Base-by-base conservation (phyloP, 805 yeast species). In the Yarrowia yakushimensis region DNA sequence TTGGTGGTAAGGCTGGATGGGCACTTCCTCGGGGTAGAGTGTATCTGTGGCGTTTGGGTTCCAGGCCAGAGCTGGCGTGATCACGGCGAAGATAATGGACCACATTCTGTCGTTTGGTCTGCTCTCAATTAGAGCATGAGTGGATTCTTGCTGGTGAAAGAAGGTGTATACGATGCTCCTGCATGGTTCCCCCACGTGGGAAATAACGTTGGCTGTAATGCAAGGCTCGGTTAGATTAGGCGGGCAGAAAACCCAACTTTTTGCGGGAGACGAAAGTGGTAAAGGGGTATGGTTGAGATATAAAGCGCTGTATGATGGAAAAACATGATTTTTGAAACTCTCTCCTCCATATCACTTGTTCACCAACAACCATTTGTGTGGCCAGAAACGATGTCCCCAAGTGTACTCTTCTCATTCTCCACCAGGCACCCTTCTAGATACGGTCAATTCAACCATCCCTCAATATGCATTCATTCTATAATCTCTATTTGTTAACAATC, bases 171-270 rank as follows among this genome's bases (percentile, higher is more conserved):
- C 48, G 27, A 25, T 17, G 48, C 27, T 28, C 36, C 34, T 45
- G 52, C 52, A 45, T 28, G n/a, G 17, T 15, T 17, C 7, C 52
- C 52, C 52, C 52, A 45, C 52, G 52, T 45, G 52, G 48, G 50
- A 45, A 30, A 30, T 45, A 45, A 27, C 15, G 52, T 45, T 45
- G 22, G 22, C 36, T 45, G 34, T 15, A 3, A 45, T 45, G 52
- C 33, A 30, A 30, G 33, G 10, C 12, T 30, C 33, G 33, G 33
- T 30, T 12, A 30, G 33, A 30, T 30, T 30, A 30, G 33, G 33
- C 12, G 33, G 33, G 33, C 33, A 30, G 11, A 30, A 30, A 5
- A 4, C 27, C 4, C 27, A 25, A 4, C 4, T 5, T 25, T 8
- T 8, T 8, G 27, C 27, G 27, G 27, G 8, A 30, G 13, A 27